Evolutionary conservation across 495 filamentous ascomycete species (phyloP), one percentile per base, ranked within the genome.

Genomic region (Acidomyces sp.): DNA sequence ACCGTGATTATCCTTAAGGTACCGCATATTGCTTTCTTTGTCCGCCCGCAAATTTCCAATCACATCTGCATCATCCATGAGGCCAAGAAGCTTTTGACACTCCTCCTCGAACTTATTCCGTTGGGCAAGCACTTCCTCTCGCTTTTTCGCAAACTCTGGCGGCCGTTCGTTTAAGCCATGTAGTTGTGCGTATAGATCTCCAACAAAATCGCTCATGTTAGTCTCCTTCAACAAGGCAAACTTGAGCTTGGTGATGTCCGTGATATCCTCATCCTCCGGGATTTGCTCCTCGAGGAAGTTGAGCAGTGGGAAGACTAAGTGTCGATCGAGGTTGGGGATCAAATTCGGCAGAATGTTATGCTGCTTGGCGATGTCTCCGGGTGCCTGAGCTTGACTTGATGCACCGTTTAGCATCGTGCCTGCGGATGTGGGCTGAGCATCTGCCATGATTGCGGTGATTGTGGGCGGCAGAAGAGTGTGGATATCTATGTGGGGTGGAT

Each of bases 121-220:
- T 59, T 77, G 72, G 58, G 78, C 69, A 51, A 94, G 68, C 46
- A 95, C 86, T 60, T 86, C 81, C 58, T 95, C 82, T 48, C 82
- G 73, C 75, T 82, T 87, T 57, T 80, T 78, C 42, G 74, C 67
- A 57, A 85, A 94, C 60, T 96, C 86, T 39, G 79, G 70, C 17
- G 90, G 86, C 36, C 80, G 66, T 32, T 83, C 69, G 29, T 82
- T 72, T 41, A 82, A 73, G 49, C 80, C 69, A 62, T 94, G 74
- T 48, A 97, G 74, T 58, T 93, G 78, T 56, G 78, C 72, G 67
- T 92, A 82, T 53, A 97, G 67, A 47, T 77, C 77, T 49, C 85
- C 84, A 28, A 95, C 83, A 59, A 92, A 97, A 62, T 96, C 90
- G 52, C 77, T 85, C 90, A 97, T 97, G 68, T 96, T 92, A 41